phyloP scores from a whole-genome alignment of 371 early-diverging fungal species.

The Zancudomyces culisetae region DNA sequence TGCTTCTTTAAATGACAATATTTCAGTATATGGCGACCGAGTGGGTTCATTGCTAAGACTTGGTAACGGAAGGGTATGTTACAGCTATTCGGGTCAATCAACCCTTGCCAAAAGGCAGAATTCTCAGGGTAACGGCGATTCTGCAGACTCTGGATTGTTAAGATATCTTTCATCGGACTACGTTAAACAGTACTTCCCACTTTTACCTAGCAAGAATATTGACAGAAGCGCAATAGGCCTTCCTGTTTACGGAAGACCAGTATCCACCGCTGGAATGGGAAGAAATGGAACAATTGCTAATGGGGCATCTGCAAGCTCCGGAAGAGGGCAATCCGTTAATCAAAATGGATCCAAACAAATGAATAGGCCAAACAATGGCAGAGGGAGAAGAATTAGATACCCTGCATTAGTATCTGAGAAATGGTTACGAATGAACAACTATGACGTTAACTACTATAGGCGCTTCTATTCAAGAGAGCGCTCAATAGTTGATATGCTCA shows the following conservation, averaged over 20 bases:
- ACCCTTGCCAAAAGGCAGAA: not conserved
- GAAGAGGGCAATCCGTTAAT: too few relatives aligned
- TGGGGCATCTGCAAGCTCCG: not conserved
- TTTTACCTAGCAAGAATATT: not conserved
- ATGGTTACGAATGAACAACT: conserved; percentile 13
- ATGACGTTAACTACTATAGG: conserved; percentile 7
- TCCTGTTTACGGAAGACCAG: not conserved
- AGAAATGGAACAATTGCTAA: not conserved
- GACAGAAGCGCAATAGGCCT: not conserved
- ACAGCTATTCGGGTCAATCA: conserved; percentile 12
- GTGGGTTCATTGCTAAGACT: conserved; percentile 17
- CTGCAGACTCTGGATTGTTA: conserved; percentile 1
- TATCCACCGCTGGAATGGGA: not conserved
- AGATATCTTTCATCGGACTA: not conserved
- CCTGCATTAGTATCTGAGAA: conserved; percentile 3
- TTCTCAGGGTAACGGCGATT: too few relatives aligned
- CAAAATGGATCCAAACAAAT: not conserved
- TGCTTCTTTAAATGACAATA: conserved; percentile 3
- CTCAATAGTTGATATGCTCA: conserved; percentile 12
- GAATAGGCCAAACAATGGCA: not conserved
- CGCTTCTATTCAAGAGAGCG: conserved; percentile 6
- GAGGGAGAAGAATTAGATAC: not conserved
- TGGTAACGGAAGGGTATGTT: conserved; percentile 22
- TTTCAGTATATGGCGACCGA: conserved; percentile 5
- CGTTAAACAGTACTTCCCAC: conserved; percentile 7